phyloP scores from a whole-genome alignment of 2,329 filamentous ascomycete genomes.

The Coniochaeta ligniaria region DNA sequence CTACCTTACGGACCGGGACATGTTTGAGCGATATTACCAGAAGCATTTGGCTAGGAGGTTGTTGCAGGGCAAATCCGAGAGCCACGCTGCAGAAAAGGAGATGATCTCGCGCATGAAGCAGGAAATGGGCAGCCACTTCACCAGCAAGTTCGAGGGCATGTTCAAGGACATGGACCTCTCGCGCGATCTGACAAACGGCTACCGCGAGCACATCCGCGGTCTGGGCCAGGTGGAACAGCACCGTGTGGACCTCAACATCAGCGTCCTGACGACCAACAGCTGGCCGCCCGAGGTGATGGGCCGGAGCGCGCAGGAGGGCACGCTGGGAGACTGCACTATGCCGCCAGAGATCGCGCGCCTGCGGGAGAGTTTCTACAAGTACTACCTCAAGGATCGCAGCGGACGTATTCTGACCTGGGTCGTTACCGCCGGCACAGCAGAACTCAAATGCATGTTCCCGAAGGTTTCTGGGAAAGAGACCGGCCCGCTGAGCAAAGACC shows the following conservation, averaged over 20 bases:
- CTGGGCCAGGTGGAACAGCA: conserved; percentile 46
- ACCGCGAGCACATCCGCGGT: conserved; percentile 58
- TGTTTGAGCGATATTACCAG: conserved; percentile 97
- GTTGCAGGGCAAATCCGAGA: conserved; percentile 82
- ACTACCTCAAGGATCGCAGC: conserved; percentile 80
- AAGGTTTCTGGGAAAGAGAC: conserved; percentile 64
- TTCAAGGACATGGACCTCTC: conserved; percentile 94
- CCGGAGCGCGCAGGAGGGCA: conserved; percentile 40
- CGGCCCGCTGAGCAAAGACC: conserved; percentile 50
- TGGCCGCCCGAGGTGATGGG: conserved; percentile 92
- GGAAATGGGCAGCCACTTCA: conserved; percentile 91
- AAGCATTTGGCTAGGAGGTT: conserved; percentile 87
- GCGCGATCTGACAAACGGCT: conserved; percentile 70
- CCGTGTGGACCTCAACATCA: conserved; percentile 73
- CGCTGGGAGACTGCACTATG: conserved; percentile 56
- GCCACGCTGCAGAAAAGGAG: conserved; percentile 85
- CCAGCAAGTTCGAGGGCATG: conserved; percentile 89
- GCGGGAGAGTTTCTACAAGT: conserved; percentile 80
- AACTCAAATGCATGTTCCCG: conserved; percentile 74
- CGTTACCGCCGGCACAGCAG: conserved; percentile 65
- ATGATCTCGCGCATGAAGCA: conserved; percentile 98
- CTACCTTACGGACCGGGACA: conserved; percentile 85
- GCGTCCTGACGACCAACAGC: conserved; percentile 84
- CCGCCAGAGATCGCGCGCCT: conserved; percentile 67
- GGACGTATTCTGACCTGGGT: conserved; percentile 85